Evolutionary conservation across 768 basidiomycete genomes (phyloP), one percentile per base, ranked within the genome.

Genomic region (Neoboletus subvelutipes): DNA sequence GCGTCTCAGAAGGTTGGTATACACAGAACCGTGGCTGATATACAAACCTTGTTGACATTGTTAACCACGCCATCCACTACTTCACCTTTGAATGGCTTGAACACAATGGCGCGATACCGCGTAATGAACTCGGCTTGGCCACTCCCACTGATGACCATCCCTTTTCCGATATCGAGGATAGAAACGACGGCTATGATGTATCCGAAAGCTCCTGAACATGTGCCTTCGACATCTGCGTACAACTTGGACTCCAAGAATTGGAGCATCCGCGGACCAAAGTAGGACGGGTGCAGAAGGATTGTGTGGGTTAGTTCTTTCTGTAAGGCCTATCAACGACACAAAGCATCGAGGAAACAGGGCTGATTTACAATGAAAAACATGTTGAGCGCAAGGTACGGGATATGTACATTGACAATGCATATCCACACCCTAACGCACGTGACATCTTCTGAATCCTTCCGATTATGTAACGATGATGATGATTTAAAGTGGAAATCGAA

Each of bases 81-180:
- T 71, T 99, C 96, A 11, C 94, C 95, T 73, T 98, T 97, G 82
- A 98, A 98, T n/a, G 97, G 97, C 74, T 98, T 95, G 83, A 97
- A 98, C 20, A 99, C 96, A 62, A 99, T 94, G 7, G 97, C 97
- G 28, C 90, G 86, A 75, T 98, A 99, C 53, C 89, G 80, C 22
- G 94, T 93, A 61, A 92, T 82, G 73, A 99, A 99, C 75, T 98
- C 93, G 5, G 97, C 97, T 74, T 96, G 93, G 1, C 94, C 96
- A 34, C 88, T 94, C 9, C 93, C 92, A 54, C 88, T 85, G 45
- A 96, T 76, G 15, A 98, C 90, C 82, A 93, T 91, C 10, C 94
- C 95, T 73, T 92, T 89, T 34, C 93, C 94, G 54, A 94, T 92
- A 66, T 95, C 92, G 49, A 90, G 78, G 64, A 96, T 92, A 22